These are phyloP conservation scores for Hyaloscypha bicolor DNA, from an alignment of 495 filamentous ascomycete species.

Conservation along the genomic window DNA sequence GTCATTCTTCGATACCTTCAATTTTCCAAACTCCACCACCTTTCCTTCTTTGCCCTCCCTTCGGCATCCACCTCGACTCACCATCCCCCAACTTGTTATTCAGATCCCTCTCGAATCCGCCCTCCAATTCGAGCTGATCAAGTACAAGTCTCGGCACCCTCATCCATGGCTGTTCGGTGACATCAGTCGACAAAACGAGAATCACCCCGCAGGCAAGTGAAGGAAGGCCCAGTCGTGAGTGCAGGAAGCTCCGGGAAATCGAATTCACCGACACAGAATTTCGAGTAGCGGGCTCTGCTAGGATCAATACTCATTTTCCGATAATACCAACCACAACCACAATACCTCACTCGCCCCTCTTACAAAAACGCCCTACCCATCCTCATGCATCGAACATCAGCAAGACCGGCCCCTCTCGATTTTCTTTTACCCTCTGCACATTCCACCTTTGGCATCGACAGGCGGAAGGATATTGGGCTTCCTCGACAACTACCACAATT, in stretches of 20 bases:
- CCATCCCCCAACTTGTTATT: slow-evolving; percentile 35
- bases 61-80: slow-evolving; percentile 33
- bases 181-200: slow-evolving; percentile 1
- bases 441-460: slow-evolving; percentile 20
- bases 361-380: background rate
- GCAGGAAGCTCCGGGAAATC: slow-evolving; percentile 20
- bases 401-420: slow-evolving; percentile 32
- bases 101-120: slow-evolving; percentile 25
- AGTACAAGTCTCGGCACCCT: slow-evolving; percentile 4
- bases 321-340: slow-evolving; percentile 3
- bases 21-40: slow-evolving; percentile 22
- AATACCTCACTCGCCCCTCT: slow-evolving; percentile 2
- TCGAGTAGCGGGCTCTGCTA: background rate
- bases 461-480: slow-evolving; percentile 23
- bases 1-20: slow-evolving; percentile 6
- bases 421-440: slow-evolving; percentile 25
- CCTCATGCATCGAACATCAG: slow-evolving; percentile 34
- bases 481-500: slow-evolving; percentile 12
- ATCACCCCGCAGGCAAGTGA: slow-evolving; percentile 5
- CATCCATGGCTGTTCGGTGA: slow-evolving; percentile 23
- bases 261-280: background rate
- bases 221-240: slow-evolving; percentile 14
- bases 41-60: slow-evolving; percentile 32
- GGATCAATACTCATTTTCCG: background rate
- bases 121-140: slow-evolving; percentile 14